phyloP scores from a whole-genome alignment of 169 alveolate species.

The Eimeria tenella region DNA sequence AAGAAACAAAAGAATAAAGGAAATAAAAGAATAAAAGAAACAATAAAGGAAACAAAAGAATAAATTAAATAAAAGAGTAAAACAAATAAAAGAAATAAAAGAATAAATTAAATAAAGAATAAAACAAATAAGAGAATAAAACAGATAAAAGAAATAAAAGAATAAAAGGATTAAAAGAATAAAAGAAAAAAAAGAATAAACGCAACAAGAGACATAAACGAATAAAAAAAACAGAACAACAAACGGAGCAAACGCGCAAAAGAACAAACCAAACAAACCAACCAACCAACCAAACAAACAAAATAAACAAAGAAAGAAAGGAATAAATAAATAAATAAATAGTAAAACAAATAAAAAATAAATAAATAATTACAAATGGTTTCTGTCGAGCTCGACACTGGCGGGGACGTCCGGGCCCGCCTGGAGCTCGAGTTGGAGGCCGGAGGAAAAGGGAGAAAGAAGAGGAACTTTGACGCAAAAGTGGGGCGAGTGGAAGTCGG shows the following conservation, averaged over 20 bases:
- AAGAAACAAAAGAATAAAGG: background rate
- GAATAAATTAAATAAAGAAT: background rate
- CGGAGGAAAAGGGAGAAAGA: background rate
- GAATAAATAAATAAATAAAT: too few species aligned
- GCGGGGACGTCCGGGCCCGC: conserved; percentile 64
- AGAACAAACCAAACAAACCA: background rate
- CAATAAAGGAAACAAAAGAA: too few species aligned
- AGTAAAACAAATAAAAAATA: too few species aligned
- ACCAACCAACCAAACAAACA: background rate
- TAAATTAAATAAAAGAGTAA: background rate
- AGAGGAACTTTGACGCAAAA: conserved; percentile 6
- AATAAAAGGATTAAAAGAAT: background rate
- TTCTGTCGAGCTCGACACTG: conserved; percentile 55
- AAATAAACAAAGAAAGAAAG: background rate
- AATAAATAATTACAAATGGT: conserved; percentile 1
- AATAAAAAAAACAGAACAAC: background rate
- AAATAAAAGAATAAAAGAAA: background rate
- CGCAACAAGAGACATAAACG: background rate
- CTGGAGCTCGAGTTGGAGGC: background rate
- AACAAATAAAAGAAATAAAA: background rate
- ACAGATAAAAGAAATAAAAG: background rate
- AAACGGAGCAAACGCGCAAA: background rate
- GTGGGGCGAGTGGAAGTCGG: background rate
- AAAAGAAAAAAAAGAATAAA: background rate
- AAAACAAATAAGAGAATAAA: background rate